Evolutionary conservation across 176 grass and related monocot species (phyloP).

Genomic region (Phoenix roebelenii): DNA sequence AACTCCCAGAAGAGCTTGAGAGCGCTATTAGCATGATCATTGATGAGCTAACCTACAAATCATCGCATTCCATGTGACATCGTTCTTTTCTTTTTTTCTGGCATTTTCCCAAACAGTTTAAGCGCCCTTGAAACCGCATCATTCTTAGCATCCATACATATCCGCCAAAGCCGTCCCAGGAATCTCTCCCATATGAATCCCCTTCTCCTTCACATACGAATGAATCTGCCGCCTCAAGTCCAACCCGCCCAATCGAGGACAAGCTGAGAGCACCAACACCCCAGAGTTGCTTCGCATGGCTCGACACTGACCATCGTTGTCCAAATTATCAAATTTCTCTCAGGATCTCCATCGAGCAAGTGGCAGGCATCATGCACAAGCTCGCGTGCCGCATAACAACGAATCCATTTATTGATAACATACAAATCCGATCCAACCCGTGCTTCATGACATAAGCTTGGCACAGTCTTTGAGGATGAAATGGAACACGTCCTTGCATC

Average conservation of each 20-base stretch:
- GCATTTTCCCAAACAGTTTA: slow-evolving; percentile 27
- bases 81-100: neutral
- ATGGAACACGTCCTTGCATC: slow-evolving; percentile 28
- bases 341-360: slow-evolving; percentile 30
- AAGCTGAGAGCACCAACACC: slow-evolving; percentile 31
- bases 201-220: slow-evolving; percentile 12
- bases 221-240: slow-evolving; percentile 39
- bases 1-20: slow-evolving; percentile 21
- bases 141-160: slow-evolving; percentile 34
- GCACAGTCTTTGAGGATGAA: slow-evolving; percentile 40
- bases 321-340: slow-evolving; percentile 17
- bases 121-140: slow-evolving; percentile 21
- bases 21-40: slow-evolving; percentile 18
- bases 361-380: neutral
- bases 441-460: slow-evolving; percentile 17
- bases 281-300: slow-evolving; percentile 7
- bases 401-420: slow-evolving; percentile 27
- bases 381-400: slow-evolving; percentile 9
- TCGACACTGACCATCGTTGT: slow-evolving; percentile 40
- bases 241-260: slow-evolving; percentile 26
- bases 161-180: slow-evolving; percentile 33
- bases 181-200: too few species aligned
- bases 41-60: slow-evolving; percentile 39
- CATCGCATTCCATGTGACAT: slow-evolving; percentile 28
- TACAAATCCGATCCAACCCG: slow-evolving; percentile 25